Percentiles rank a stretch among this genome's conserved stretches.
phyloP scores from a whole-genome alignment of 768 basidiomycete species.

The Suillus plorans region DNA sequence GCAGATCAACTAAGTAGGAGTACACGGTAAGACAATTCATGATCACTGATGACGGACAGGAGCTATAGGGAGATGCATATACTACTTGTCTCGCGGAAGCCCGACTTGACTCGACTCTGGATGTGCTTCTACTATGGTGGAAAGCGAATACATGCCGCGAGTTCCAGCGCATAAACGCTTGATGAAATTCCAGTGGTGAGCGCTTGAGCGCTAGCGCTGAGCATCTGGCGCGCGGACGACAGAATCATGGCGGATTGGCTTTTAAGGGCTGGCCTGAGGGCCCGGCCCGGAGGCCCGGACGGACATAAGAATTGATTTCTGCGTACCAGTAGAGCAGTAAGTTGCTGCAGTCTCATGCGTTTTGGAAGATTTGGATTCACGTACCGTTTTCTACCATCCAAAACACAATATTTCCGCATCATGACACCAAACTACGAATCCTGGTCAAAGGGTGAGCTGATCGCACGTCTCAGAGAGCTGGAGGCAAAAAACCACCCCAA shows the following conservation, averaged over 20 bases:
- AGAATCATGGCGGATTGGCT: neutral
- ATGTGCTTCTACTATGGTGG: neutral
- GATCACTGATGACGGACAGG: neutral
- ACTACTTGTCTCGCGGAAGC: neutral
- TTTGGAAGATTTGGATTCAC: slow-evolving; percentile 32
- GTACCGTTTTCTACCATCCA: slow-evolving; percentile 32
- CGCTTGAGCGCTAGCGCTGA: neutral
- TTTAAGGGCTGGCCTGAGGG: neutral
- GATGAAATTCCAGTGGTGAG: neutral
- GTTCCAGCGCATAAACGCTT: neutral
- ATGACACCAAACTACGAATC: slow-evolving; percentile 47
- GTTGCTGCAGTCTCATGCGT: slow-evolving; percentile 18
- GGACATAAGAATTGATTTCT: too few species aligned
- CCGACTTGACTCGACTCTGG: neutral
- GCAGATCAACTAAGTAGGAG: neutral
- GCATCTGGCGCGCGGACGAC: too few species aligned
- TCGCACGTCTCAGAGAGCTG: slow-evolving; percentile 59
- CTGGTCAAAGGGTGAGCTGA: slow-evolving; percentile 70
- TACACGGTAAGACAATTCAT: neutral
- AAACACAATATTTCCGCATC: slow-evolving; percentile 24
- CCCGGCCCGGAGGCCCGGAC: too few species aligned
- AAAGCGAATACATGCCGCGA: too few species aligned
- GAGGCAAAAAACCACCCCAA: slow-evolving; percentile 36
- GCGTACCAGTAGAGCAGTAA: too few species aligned
- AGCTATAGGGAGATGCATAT: neutral